Conservation (phyloP, 345 rosid species). For the Eucalyptus microcorys region DNA sequence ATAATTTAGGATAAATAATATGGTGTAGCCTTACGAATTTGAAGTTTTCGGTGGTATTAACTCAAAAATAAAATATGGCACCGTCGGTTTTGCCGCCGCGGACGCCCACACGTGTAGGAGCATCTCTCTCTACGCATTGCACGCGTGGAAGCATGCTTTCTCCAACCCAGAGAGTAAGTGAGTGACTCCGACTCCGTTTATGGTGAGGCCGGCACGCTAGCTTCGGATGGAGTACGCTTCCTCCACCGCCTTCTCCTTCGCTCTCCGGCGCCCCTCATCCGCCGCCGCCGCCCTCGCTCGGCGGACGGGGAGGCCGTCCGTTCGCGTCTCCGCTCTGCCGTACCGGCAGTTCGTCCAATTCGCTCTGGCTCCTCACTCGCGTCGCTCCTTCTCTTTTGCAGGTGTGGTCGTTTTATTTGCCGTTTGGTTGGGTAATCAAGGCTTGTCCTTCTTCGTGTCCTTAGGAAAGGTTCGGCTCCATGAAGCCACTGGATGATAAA, state of each 20-base stretch:
- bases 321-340: conserved; percentile 28
- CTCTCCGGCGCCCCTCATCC: not conserved
- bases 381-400: conserved; percentile 59
- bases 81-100: no score
- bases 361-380: conserved; percentile 30
- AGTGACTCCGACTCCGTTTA: not conserved
- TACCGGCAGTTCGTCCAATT: conserved; percentile 48
- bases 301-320: not conserved
- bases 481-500: conserved; percentile 45
- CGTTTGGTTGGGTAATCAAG: not conserved
- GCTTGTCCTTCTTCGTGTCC: not conserved
- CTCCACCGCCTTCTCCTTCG: not conserved
- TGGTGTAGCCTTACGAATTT: no score
- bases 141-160: no score
- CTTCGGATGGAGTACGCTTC: not conserved
- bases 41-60: no score
- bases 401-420: conserved; percentile 14
- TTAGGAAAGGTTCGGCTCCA: conserved; percentile 45
- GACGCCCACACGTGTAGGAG: no score
- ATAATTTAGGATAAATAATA: no score
- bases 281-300: not conserved
- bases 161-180: no score
- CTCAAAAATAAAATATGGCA: no score
- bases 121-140: no score
- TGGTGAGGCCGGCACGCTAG: not conserved